phyloP scores from a whole-genome alignment of 352 stramenopile species.

The Globisporangium emineosum region DNA sequence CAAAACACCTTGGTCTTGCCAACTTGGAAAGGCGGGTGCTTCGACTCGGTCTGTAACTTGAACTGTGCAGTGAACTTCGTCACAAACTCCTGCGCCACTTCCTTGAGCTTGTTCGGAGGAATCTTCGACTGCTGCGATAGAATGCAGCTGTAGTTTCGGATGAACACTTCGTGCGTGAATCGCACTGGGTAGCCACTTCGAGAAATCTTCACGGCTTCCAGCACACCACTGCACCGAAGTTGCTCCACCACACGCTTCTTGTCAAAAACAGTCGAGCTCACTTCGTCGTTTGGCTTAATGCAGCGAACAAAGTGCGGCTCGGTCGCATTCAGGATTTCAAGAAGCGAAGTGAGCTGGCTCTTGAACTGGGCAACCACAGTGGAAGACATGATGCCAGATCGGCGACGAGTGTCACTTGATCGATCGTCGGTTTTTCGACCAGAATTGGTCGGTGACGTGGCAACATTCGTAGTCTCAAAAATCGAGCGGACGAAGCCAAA shows the following conservation, averaged over 20 bases:
- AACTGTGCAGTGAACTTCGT: slow-evolving; percentile 36
- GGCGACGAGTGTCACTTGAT: slow-evolving; percentile 38
- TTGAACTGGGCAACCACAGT: slow-evolving; percentile 93
- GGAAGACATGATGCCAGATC: slow-evolving; percentile 79
- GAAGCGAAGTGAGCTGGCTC: slow-evolving; percentile 88
- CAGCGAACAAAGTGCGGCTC: slow-evolving; percentile 92
- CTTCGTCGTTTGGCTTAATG: slow-evolving; percentile 86
- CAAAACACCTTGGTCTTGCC: slow-evolving; percentile 85
- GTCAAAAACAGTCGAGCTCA: slow-evolving; percentile 59
- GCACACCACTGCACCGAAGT: slow-evolving; percentile 81
- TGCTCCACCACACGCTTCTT: slow-evolving; percentile 74
- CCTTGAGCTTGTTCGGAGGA: slow-evolving; percentile 42
- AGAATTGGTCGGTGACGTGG: slow-evolving; percentile 17
- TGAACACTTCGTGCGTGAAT: slow-evolving; percentile 91
- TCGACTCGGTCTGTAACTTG: slow-evolving; percentile 30
- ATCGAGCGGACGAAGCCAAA: slow-evolving; percentile 65
- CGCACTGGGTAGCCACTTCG: slow-evolving; percentile 92
- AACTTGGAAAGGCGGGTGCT: slow-evolving; percentile 69
- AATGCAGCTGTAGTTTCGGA: slow-evolving; percentile 80
- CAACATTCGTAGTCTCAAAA: slow-evolving; percentile 45
- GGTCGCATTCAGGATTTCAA: slow-evolving; percentile 93
- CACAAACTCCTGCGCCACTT: slow-evolving; percentile 49
- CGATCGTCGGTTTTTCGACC: slow-evolving; percentile 19
- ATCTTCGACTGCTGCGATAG: slow-evolving; percentile 39
- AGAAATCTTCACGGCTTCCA: slow-evolving; percentile 89